Evolutionary conservation across 495 filamentous ascomycete genomes (phyloP).

Genomic region (Neurospora sp.): DNA sequence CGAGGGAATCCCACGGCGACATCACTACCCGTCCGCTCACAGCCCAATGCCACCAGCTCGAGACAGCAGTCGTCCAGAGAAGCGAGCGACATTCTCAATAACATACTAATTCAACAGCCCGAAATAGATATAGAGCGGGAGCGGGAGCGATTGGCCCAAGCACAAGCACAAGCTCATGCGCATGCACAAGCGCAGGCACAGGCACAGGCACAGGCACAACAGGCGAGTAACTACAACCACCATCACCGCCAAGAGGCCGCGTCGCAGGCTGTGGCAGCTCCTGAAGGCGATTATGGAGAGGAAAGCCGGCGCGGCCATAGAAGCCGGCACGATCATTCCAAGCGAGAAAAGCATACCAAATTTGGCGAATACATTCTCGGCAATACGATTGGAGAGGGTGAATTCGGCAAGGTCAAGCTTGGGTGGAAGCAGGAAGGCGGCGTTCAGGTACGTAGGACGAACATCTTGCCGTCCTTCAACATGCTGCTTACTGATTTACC

Average conservation of each 20-base stretch:
- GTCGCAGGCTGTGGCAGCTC: constrained; percentile 43
- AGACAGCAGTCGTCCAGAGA: constrained; percentile 47
- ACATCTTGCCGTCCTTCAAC: neutral
- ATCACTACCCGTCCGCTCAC: constrained; percentile 32
- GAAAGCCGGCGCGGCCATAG: constrained; percentile 49
- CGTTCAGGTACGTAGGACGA: constrained; percentile 49
- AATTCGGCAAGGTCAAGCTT: constrained; percentile 98
- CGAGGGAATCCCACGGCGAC: constrained; percentile 32
- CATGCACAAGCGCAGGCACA: neutral
- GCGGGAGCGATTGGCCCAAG: constrained; percentile 56
- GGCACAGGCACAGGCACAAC: neutral
- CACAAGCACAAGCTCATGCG: constrained; percentile 33
- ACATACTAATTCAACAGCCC: constrained; percentile 69
- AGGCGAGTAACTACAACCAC: neutral
- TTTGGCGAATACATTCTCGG: constrained; percentile 95
- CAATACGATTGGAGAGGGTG: constrained; percentile 94
- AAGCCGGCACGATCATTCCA: constrained; percentile 69
- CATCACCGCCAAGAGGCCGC: constrained; percentile 29
- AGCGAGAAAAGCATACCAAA: constrained; percentile 63
- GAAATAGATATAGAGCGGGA: constrained; percentile 70
- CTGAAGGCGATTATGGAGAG: constrained; percentile 48
- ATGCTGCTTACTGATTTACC: neutral
- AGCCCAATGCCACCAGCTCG: constrained; percentile 17
- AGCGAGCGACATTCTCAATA: constrained; percentile 63
- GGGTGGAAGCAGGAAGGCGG: constrained; percentile 97